Base-by-base conservation (phyloP, 1,139 yeast genomes). In the Candida anutae region DNA sequence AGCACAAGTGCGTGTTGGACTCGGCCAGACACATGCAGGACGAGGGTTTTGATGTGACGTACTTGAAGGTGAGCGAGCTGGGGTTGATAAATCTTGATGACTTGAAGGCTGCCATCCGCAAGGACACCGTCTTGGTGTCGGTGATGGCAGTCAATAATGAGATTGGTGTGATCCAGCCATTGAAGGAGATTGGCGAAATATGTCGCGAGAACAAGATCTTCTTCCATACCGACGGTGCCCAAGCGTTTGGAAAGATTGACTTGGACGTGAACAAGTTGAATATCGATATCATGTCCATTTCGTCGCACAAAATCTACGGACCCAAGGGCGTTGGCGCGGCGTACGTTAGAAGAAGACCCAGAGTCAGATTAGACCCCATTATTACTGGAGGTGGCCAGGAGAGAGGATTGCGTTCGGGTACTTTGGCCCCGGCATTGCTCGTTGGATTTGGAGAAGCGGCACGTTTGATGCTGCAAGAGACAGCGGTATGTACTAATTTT, bases 321-420 rank as follows among this genome's bases (percentile, higher is more conserved):
- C 99, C 99, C 40, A 90, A 80, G 73, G 99, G 99, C 37, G 74
- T 87, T 39, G 99, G 99, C 47, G 99, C 98, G 11, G 68, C 88
- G 45, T 90, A 74, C 50, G 90, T 93, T 22, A 78, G 98, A 60
- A 82, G 99, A 70, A 77, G 98, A 58, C 99, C 99, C 40, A 78
- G 99, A 62, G 98, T 93, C 30, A 80, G 99, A 71, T 56, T 90
- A 40, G 96, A 88, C 41, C 96, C 99, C 20, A 66, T 90, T 34
- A 82, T 90, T 42, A 81, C 87, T 36, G 99, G 99, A 43, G 99
- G 99, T 57, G 99, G 99, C 30, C 99, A 90, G 63, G 99, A 90
- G 62, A 80, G 99, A 62, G 98, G 98, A 37, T 69, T 90, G 46
- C 74, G 99, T 59, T 83, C 95, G 6, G 99, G 99, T 37, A 90